Base-by-base conservation (phyloP, 148 eudicot species). In the Amaranthus cruentus region DNA sequence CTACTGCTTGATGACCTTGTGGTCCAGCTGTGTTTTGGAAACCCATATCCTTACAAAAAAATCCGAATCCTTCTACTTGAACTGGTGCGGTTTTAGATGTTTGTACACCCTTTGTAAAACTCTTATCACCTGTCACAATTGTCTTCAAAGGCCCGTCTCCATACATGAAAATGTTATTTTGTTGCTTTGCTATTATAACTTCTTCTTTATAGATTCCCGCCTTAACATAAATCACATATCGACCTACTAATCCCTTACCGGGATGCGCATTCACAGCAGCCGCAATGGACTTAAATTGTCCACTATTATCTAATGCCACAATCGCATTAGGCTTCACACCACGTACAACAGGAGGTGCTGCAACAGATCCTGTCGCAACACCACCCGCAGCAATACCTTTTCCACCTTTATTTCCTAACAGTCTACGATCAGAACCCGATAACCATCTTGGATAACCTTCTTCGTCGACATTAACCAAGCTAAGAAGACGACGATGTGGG, bases 81-180 rank as follows among this genome's bases (percentile, higher is more conserved):
- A 78, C 75, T 18, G 72, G 78, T 49, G 91, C 89, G 0, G 88
- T 87, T 38, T 81, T 66, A 4, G 72, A 76, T 15, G 82, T 81
- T 13, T 47, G 55, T n/a, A 74, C 21, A 44, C 80, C 71, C 10
- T 68, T 57, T n/a, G 49, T 14, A 51, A 63, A 66, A 75, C 72
- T 71, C 66, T 84, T 84, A 11, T 62, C 52, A 7, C 94, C 94
- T 0, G 83, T 82, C 55, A 89, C 68, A 2, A 83, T 73, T 0
- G 88, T 87, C 47, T 67, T 83, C 47, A 75, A 68, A 1, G 88
- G 84, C 0, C 94, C 94, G 10, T 89, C 94, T 15, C 94, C 94
- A 4, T 82, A 83, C 74, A 87, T 84, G 71, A 78, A 71, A 3
- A 87, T 81, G 55, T 87, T 81, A 2, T 51, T 44, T 28, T 82